Base-by-base conservation (phyloP, 2,329 filamentous ascomycete genomes). In the Exophiala lecanii-corni region DNA sequence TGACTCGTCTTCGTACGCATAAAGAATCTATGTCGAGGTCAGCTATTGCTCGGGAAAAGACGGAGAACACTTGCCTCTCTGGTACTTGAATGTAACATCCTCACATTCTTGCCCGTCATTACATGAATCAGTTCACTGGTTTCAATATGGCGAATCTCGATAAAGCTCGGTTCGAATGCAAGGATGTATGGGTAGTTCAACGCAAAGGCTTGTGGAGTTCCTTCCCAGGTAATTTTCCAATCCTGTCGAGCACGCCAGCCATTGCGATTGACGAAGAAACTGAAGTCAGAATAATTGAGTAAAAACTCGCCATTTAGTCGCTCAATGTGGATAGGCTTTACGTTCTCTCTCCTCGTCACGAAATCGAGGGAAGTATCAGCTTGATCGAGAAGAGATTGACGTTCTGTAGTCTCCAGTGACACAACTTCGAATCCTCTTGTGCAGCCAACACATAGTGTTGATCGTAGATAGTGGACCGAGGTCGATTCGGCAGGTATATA, bases 401-500 rank as follows among this genome's bases (percentile, higher is more conserved):
- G 95, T 67, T 98, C 92, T n/a, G 96, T 84, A 0, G 92, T 97
- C 65, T 97, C 89, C 25, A 98, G 76, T 46, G 86, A 92, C 48
- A 98, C 92, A 21, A 98, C 91, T 67, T 98, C 92, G 65, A 98
- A 98, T 33, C 92, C 92, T 63, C 89, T 81, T 9, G 89, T 86
- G 62, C 92, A 97, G 34, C 91, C 92, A 48, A 98, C 92, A 63
- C 92, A 98, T 17, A 98, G 78, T 62, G 95, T 98, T 50, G 86
- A 92, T 60, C 92, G 89, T 56, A 98, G 77, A 74, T 97, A 98
- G 67, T 98, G 92, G 30, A 98, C 92, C 28, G 89, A 96, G 3
- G 88, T 91, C n/a, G 91, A 94, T 71, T 98, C 92, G 5, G 89
- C 92, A 0, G 92, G 92, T 49, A 98, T 96, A 67, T 98, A 98